phyloP scores from a whole-genome alignment of 2,329 filamentous ascomycete species.

The Colletotrichum navitas region DNA sequence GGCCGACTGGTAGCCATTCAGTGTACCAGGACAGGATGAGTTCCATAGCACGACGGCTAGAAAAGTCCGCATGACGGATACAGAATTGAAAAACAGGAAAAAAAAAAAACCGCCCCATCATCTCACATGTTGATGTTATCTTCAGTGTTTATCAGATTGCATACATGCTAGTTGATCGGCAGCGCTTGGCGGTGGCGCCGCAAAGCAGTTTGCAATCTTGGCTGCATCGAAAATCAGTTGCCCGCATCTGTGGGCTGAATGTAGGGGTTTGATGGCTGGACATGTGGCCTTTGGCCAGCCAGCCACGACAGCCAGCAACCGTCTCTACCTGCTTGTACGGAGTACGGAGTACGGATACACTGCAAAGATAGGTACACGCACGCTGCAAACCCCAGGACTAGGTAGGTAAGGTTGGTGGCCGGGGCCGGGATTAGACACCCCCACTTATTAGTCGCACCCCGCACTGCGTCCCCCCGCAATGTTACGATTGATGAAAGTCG shows the following conservation, averaged over 20 bases:
- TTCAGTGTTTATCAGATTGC: background rate
- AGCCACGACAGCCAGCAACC: background rate
- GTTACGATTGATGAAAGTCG: background rate
- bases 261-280: background rate
- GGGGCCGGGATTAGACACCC: background rate
- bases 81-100: background rate
- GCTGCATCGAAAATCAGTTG: constrained; percentile 13
- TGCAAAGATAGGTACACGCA: background rate
- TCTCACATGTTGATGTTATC: background rate
- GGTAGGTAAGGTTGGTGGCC: background rate
- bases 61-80: constrained; percentile 29
- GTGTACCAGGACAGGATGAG: constrained; percentile 26
- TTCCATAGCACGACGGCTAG: constrained; percentile 25
- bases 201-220: background rate
- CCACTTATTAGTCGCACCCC: constrained; percentile 7
- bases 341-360: no score
- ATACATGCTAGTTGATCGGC: background rate
- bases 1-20: constrained; percentile 30
- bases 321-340: background rate
- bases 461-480: constrained; percentile 15
- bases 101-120: constrained; percentile 9
- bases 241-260: constrained; percentile 1
- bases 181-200: background rate
- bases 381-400: background rate
- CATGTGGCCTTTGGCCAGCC: background rate